Evolutionary conservation across 2,329 filamentous ascomycete species (phyloP).

Genomic region (Xylariales sp.): DNA sequence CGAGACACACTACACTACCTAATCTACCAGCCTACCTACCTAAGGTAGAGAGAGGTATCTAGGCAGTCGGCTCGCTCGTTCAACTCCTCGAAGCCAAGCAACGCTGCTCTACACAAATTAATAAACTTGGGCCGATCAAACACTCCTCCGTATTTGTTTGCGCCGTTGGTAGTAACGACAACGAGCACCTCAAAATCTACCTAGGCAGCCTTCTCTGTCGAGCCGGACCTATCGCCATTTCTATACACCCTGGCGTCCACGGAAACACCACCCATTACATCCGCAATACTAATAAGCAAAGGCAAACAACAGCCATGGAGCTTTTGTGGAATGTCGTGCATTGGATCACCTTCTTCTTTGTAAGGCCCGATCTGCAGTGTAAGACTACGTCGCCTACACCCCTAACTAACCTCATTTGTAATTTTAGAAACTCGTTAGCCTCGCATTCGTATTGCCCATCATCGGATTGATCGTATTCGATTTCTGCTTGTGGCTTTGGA

Average conservation of each 20-base stretch:
- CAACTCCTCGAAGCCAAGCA: background rate
- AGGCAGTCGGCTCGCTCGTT: background rate
- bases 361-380: constrained; percentile 38
- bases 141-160: background rate
- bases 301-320: constrained; percentile 33
- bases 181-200: background rate
- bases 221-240: constrained; percentile 4
- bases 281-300: constrained; percentile 31
- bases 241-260: background rate
- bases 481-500: constrained; percentile 64
- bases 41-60: no score
- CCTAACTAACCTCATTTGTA: constrained; percentile 26
- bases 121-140: background rate
- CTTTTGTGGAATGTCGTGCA: constrained; percentile 46
- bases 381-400: background rate
- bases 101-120: background rate
- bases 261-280: constrained; percentile 7
- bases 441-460: constrained; percentile 61
- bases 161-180: background rate
- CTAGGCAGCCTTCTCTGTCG: background rate
- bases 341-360: constrained; percentile 51
- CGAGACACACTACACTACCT: no score
- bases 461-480: constrained; percentile 63
- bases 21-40: no score
- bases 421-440: constrained; percentile 50